phyloP scores from a whole-genome alignment of 2,329 filamentous ascomycete genomes.

The Neonectria hederae region DNA sequence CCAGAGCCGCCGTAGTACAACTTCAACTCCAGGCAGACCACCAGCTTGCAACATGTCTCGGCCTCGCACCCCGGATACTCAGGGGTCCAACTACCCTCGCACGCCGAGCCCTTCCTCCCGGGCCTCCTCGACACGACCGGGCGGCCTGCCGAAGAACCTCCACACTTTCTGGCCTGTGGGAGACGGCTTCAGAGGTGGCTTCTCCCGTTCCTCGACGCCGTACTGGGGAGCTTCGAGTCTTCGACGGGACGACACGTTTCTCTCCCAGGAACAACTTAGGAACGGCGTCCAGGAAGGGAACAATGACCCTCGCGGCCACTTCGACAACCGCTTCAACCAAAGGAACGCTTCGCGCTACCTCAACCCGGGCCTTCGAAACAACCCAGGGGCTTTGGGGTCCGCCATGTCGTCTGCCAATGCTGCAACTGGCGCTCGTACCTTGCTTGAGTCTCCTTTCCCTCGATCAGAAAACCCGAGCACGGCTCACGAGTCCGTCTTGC shows the following conservation, averaged over 20 bases:
- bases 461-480: not conserved
- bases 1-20: too few species aligned
- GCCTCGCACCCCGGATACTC: not conserved
- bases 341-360: not conserved
- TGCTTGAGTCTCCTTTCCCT: not conserved
- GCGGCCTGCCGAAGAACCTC: too few species aligned
- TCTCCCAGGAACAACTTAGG: not conserved
- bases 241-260: not conserved
- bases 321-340: not conserved
- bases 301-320: too few species aligned
- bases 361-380: not conserved
- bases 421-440: not conserved
- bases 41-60: not conserved
- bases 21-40: not conserved
- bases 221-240: not conserved
- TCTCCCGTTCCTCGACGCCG: not conserved
- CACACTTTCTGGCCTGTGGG: too few species aligned
- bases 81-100: not conserved
- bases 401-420: not conserved
- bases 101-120: not conserved
- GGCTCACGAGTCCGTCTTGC: not conserved
- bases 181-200: too few species aligned
- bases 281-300: not conserved
- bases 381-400: not conserved
- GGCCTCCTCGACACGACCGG: not conserved